Base-by-base conservation (phyloP, 2,329 filamentous ascomycete species). In the Incumbomyces delicatus region DNA sequence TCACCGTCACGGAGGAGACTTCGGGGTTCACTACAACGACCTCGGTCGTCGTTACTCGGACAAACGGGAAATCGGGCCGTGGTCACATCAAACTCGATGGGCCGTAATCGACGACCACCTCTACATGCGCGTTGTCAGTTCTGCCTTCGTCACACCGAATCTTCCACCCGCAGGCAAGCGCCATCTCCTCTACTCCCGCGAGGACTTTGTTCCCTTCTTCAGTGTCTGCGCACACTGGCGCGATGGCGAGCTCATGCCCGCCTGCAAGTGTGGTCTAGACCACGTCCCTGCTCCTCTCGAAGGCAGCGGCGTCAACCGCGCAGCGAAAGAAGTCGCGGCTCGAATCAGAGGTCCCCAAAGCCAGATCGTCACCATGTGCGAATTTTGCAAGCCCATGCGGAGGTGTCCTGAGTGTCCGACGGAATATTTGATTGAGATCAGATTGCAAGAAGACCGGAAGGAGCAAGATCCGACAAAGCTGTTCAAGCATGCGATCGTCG, bases 151-250 rank as follows among this genome's bases (percentile, higher is more conserved):
- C 1, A 61, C 67, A 0, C 66, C 72, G 0, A 71, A 65, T 2
- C 66, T 80, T 20, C 73, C 76, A 0, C 64, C 69, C 5, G 72
- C 72, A 3, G 69, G 66, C 3, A 67, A 74, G 53, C 72, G 78
- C 1, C 64, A 78, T 46, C 65, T 81, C 2, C 67, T 81, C 1
- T 81, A 76, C 61, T 76, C 71, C 27, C 70, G 74, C 48, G 77
- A 81, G 55, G 53, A 53, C 37, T 81, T 78, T 61, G 72, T 67
- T 44, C 78, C 78, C 0, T 81, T 75, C 58, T 81, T 81, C 61
- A 78, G 74, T 10, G 74, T 72, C 1, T 82, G 78, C 53, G 69
- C 75, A 1, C 78, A 82, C 58, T 82, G 78, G 78, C 68, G 71
- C 14, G 74, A 81, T 50, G 78, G 78, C 14, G 66, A 77, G 31